A percentile compares a stretch with the other conserved stretches of the same genome.
phyloP scores from a whole-genome alignment of 176 grass and related monocot species.

The Tillandsia fasciculata region DNA sequence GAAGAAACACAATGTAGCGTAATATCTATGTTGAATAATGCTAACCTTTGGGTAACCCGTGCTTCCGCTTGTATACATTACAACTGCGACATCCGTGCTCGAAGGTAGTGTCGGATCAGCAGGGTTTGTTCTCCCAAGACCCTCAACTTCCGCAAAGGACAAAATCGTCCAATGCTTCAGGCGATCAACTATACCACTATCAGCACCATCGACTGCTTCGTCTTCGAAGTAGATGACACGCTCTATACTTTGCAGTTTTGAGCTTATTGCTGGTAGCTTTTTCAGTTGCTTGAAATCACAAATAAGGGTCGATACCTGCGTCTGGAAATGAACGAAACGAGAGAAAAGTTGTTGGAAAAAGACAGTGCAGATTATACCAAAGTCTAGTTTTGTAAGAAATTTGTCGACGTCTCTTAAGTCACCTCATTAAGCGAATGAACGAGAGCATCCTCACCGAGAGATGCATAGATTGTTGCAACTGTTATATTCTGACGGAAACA shows the following conservation, averaged over 20 bases:
- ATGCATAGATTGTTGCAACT: constrained; percentile 92
- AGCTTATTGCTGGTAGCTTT: constrained; percentile 61
- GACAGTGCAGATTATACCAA: not conserved
- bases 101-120: constrained; percentile 46
- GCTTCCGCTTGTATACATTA: constrained; percentile 95
- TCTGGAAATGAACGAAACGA: constrained; percentile 44
- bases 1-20: too few relatives aligned
- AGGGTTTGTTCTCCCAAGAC: constrained; percentile 49
- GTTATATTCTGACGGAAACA: constrained; percentile 75
- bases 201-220: constrained; percentile 50
- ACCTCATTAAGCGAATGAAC: constrained; percentile 94
- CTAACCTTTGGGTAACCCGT: constrained; percentile 81
- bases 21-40: constrained; percentile 6
- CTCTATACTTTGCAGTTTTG: constrained; percentile 42
- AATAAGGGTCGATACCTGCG: constrained; percentile 70
- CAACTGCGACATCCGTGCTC: constrained; percentile 59
- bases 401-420: not conserved
- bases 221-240: constrained; percentile 86
- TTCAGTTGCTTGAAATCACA: constrained; percentile 90
- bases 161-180: constrained; percentile 40
- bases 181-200: constrained; percentile 32
- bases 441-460: constrained; percentile 83
- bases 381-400: not conserved
- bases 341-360: constrained; percentile 8
- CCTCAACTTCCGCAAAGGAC: constrained; percentile 61